Evolutionary conservation across 2,329 filamentous ascomycete genomes (phyloP).

Genomic region (Xylariaceae sp.): DNA sequence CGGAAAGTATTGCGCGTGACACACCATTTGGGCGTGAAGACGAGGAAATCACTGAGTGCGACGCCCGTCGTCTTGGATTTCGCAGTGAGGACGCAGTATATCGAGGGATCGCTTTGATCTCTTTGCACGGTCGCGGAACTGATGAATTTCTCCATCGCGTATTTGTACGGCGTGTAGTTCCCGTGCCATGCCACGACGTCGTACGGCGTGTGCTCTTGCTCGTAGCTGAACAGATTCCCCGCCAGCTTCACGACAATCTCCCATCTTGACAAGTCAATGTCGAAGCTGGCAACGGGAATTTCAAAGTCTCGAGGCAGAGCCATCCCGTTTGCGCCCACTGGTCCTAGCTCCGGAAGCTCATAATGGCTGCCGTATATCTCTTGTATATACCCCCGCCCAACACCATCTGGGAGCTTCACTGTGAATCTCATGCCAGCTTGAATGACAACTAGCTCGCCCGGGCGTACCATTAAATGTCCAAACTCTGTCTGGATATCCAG

Average conservation of each 20-base stretch:
- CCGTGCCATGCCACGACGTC: slow-evolving; percentile 73
- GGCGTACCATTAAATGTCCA: slow-evolving; percentile 61
- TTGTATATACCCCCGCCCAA: slow-evolving; percentile 63
- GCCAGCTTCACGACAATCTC: slow-evolving; percentile 60
- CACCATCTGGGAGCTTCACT: slow-evolving; percentile 54
- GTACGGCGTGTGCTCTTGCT: slow-evolving; percentile 65
- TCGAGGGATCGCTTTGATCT: slow-evolving; percentile 65
- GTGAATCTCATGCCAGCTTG: slow-evolving; percentile 64
- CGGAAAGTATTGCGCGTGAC: slow-evolving; percentile 61
- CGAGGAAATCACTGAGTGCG: slow-evolving; percentile 62
- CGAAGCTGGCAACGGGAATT: slow-evolving; percentile 57
- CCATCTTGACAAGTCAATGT: slow-evolving; percentile 45
- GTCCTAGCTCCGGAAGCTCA: slow-evolving; percentile 64
- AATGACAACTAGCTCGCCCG: slow-evolving; percentile 66
- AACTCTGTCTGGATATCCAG: slow-evolving; percentile 43
- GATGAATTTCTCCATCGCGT: slow-evolving; percentile 56
- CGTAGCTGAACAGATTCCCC: slow-evolving; percentile 58
- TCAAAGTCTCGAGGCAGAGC: slow-evolving; percentile 67
- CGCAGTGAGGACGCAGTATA: slow-evolving; percentile 64
- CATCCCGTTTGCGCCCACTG: slow-evolving; percentile 63
- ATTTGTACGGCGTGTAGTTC: slow-evolving; percentile 62
- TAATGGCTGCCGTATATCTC: slow-evolving; percentile 66
- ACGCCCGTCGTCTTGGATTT: slow-evolving; percentile 52
- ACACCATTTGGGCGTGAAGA: slow-evolving; percentile 66
- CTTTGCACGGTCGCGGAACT: slow-evolving; percentile 56